Base-by-base conservation (phyloP, 768 basidiomycete genomes). In the Panellus pusillus region DNA sequence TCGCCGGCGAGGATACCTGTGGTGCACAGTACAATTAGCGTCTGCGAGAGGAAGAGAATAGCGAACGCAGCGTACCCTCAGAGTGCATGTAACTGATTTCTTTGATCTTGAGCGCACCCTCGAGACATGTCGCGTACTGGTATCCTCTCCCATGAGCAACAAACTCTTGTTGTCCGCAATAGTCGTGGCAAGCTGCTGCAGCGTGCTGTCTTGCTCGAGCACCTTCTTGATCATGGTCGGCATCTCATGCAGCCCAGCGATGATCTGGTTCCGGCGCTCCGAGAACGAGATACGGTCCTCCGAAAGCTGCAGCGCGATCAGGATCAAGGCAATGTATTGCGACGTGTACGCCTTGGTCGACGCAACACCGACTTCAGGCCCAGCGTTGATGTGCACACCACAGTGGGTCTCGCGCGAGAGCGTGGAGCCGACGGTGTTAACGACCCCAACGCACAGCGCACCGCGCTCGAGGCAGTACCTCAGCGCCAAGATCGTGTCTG, bases 341-440 rank as follows among this genome's bases (percentile, higher is more conserved):
- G 95, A 98, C 8, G 97, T 98, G 72, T 98, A 98, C 3, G 96
- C 96, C 84, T 99, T 99, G 55, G 97, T 98, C 15, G 94, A 98
- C 6, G 97, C 97, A 54, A 99, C 97, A 80, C 97, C 96, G 61
- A 99, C 94, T 78, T 98, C 95, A 49, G 95, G 95, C 17, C 94
- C 94, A 65, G 94, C 97, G 67, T 99, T 99, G 78, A 99, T 98
- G 76, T 98, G 97, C 47, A 99, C 87, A 88, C 97, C 97, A 60
- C 94, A 97, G 76, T 99, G 97, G 3, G 95, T 94, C 74, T 98
- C 94, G 66, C 96, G 91, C 39, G 96, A 98, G 63, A 98, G 83
- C 4, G 96, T 98, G 19, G 94, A 97, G 44, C 97, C 97, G 64
- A 99, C 97, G 32, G 93, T 95, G 78, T 99, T 98, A 71, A 99